Evolutionary conservation across 257 asterid species (phyloP), one percentile per base, ranked within the genome.

Genomic region (Linderniella brevidens): DNA sequence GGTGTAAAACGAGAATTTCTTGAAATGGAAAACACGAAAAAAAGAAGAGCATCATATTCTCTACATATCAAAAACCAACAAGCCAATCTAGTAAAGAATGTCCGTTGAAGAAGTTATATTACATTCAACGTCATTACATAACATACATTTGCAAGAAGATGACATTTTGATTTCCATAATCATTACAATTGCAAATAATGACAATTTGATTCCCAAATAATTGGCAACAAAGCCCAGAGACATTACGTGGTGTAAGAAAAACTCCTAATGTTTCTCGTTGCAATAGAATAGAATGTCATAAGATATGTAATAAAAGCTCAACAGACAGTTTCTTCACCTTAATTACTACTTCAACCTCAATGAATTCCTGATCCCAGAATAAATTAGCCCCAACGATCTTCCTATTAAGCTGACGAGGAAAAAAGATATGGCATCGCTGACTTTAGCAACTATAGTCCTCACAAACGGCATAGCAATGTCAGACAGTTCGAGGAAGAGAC

Each of bases 311-410:
- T 44, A 46, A 45, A 45, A 48, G 25, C 47, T 40, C 64, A 32
- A 55, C 41, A 40, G 51, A 47, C 38, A 43, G 44, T 25, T 8
- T 46, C 19, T 18, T 60, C 53, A 3, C 60, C 69, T 77, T 72
- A n/a, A n/a, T n/a, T n/a, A n/a, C n/a, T n/a, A 87, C 73, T 76
- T 78, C 72, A 90, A 75, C 13, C 78, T 70, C 55, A 90, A 63
- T 65, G 94, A 81, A 66, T 85, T 87, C 58, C 96, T 75, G 57
- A 90, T 90, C 51, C 96, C 96, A 19, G 94, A 76, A 58, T 78
- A 81, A 58, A 90, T 85, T 42, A 90, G 81, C 44, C 96, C 98
- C 77, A 90, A 55, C 17, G 94, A 90, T 73, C 92, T 72, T 49
- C 99, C 96, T 17, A 90, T 85, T 78, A 90, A 68, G 62, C 68